phyloP scores from a whole-genome alignment of 73 alveolate genomes.

The Breviolum minutum region DNA sequence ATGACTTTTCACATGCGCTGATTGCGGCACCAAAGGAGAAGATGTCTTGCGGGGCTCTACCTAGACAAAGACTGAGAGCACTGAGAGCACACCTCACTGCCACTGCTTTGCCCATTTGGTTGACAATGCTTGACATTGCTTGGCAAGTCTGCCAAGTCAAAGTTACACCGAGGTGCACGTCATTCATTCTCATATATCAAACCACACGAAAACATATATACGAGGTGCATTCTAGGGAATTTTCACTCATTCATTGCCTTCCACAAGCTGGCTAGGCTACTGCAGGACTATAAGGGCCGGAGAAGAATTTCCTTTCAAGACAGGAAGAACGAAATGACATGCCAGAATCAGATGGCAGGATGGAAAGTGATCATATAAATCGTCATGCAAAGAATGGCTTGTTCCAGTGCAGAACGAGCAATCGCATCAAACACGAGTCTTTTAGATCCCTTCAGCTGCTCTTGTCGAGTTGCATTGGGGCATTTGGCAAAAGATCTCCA shows the following conservation, averaged over 20 bases:
- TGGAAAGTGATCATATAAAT: neutral
- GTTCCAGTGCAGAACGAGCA: neutral
- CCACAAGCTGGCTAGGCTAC: too few species aligned
- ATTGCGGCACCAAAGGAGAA: conserved; percentile 25
- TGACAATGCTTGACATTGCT: neutral
- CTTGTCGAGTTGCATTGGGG: conserved; percentile 11
- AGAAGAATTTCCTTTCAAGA: neutral
- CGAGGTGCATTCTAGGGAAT: too few species aligned
- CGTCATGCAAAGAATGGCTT: neutral
- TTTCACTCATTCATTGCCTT: too few species aligned
- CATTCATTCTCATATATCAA: too few species aligned
- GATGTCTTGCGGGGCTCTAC: conserved; percentile 8
- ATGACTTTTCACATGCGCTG: conserved; percentile 63
- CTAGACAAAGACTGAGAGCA: conserved; percentile 8
- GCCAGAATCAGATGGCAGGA: too few species aligned
- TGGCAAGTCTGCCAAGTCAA: neutral
- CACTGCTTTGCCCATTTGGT: conserved; percentile 19
- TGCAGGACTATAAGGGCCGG: too few species aligned
- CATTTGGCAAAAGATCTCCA: conserved; percentile 25
- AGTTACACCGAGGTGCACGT: too few species aligned
- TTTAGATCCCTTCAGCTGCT: neutral
- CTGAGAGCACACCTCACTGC: conserved; percentile 61
- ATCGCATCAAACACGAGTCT: neutral
- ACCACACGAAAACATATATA: too few species aligned
- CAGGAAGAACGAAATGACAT: neutral